These are phyloP conservation scores for Heracleum sosnowskyi DNA, from an alignment of 129 eudicot genomes.

Conservation along the genomic window DNA sequence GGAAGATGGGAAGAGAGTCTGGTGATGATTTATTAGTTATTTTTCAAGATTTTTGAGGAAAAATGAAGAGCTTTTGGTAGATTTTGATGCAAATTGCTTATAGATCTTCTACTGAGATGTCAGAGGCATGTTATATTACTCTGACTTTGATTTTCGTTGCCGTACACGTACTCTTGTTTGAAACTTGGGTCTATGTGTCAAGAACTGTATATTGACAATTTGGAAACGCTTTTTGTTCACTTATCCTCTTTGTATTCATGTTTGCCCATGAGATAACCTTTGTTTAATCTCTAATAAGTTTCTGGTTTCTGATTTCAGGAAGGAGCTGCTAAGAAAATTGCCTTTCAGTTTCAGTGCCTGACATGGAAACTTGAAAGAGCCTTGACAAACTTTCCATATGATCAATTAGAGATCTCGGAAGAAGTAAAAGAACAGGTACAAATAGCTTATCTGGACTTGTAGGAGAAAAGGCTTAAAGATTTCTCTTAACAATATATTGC, in stretches of 20 bases:
- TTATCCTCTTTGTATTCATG: neutral
- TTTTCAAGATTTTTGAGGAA: neutral
- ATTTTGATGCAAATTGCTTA: neutral
- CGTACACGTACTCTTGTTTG: neutral
- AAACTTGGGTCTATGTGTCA: neutral
- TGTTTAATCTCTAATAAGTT: neutral
- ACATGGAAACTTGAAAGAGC: slow-evolving; percentile 51
- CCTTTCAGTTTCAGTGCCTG: slow-evolving; percentile 75
- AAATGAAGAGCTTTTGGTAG: neutral
- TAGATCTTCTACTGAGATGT: neutral
- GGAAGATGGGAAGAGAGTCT: neutral
- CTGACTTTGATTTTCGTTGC: neutral
- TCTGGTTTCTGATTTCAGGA: slow-evolving; percentile 39
- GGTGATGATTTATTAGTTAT: neutral
- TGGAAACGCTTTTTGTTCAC: neutral
- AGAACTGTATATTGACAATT: neutral
- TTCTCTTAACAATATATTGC: neutral
- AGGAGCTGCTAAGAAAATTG: slow-evolving; percentile 52
- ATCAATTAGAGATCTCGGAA: slow-evolving; percentile 53
- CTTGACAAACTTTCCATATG: slow-evolving; percentile 37
- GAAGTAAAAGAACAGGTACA: slow-evolving; percentile 66
- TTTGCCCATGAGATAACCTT: neutral
- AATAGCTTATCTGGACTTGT: neutral
- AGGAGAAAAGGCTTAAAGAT: neutral
- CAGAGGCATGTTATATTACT: neutral